Conservation (phyloP, 257 asterid genomes). For the Solanum corneliomulleri region DNA sequence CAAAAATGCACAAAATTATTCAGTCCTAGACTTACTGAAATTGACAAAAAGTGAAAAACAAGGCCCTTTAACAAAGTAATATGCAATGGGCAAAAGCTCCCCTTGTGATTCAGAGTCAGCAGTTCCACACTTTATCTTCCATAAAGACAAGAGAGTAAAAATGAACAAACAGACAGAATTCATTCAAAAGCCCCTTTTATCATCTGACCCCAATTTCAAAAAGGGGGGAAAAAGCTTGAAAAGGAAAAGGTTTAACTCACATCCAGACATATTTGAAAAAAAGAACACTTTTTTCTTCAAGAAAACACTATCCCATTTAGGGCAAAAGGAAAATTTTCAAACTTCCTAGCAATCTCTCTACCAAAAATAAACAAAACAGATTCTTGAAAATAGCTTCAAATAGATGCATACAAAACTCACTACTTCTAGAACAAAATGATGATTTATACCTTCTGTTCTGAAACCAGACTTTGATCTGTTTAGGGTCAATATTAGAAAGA, state of each 20-base stretch:
- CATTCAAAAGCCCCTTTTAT: not conserved
- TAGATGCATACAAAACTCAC: not conserved
- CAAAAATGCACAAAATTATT: not conserved
- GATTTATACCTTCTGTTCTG: slow-evolving; percentile 74
- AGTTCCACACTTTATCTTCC: not conserved
- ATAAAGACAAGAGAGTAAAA: not conserved
- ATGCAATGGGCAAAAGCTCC: not conserved
- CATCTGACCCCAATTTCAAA: not conserved
- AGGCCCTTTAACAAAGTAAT: not conserved
- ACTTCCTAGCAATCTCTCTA: not conserved
- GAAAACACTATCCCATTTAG: not conserved
- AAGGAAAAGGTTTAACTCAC: not conserved
- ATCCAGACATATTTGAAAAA: not conserved
- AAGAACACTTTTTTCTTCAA: not conserved
- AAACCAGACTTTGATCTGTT: slow-evolving; percentile 99
- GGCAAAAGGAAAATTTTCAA: not conserved
- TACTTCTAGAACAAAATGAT: not conserved
- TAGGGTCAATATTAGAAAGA: slow-evolving; percentile 83
- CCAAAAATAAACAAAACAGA: not conserved
- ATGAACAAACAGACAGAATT: not conserved
- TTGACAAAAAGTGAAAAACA: not conserved
- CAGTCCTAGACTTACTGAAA: not conserved
- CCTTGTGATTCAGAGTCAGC: not conserved
- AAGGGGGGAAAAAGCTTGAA: not conserved
- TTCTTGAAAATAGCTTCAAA: not conserved